phyloP scores from a whole-genome alignment of 208 protist species.

The Polymyxa betae region DNA sequence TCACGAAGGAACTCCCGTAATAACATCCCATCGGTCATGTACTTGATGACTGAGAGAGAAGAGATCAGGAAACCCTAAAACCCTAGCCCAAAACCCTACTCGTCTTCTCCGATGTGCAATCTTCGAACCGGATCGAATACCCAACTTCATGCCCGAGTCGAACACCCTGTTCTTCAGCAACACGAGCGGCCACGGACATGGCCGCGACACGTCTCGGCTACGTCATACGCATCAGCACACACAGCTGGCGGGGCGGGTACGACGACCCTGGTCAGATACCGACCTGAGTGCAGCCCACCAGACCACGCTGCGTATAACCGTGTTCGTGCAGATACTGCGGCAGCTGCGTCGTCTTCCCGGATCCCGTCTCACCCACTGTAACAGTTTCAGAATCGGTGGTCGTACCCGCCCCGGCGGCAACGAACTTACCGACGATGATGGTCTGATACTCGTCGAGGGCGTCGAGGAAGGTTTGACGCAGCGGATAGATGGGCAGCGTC shows the following conservation, averaged over 20 bases:
- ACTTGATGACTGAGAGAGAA: conserved; percentile 77
- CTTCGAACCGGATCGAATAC: conserved; percentile 91
- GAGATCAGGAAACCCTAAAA: conserved; percentile 2
- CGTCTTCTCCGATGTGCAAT: conserved; percentile 74
- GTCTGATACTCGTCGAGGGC: conserved; percentile 80
- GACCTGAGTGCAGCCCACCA: conserved; percentile 80
- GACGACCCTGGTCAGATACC: background rate
- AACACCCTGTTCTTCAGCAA: conserved; percentile 84
- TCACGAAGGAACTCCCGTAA: conserved; percentile 79
- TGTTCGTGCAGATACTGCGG: conserved; percentile 87
- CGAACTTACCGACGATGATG: conserved; percentile 79
- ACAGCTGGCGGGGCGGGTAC: background rate
- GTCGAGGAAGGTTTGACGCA: conserved; percentile 69
- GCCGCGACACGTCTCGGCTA: conserved; percentile 98
- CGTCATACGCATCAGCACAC: conserved; percentile 17
- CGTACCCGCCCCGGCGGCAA: background rate
- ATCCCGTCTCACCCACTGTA: conserved; percentile 73
- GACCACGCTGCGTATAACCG: conserved; percentile 70
- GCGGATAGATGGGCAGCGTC: conserved; percentile 68
- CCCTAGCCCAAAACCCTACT: background rate
- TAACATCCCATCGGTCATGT: conserved; percentile 90
- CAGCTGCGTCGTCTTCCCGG: conserved; percentile 91
- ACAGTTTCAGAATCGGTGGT: conserved; percentile 15
- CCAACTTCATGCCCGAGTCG: conserved; percentile 78
- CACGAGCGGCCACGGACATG: conserved; percentile 95